Percentiles rank a stretch among this genome's conserved stretches.
phyloP scores from a whole-genome alignment of 495 filamentous ascomycete genomes.

The Echria macrotheca region DNA sequence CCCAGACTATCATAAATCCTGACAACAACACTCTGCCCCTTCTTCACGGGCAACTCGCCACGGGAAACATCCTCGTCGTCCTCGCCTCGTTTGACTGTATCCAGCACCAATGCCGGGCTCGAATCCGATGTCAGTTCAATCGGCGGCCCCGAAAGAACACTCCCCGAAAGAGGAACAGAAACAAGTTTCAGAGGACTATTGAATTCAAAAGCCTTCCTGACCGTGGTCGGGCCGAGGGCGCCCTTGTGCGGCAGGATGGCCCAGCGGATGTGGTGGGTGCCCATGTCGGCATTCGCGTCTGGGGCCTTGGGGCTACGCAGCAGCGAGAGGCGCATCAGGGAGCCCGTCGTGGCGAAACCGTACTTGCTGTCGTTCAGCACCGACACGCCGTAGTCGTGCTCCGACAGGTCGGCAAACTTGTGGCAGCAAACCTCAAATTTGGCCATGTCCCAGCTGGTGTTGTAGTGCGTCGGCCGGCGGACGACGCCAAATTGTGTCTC shows the following conservation, averaged over 20 bases:
- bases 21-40: constrained; percentile 73
- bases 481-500: constrained; percentile 92
- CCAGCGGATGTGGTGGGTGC: constrained; percentile 80
- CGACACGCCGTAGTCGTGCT: constrained; percentile 85
- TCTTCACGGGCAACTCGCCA: constrained; percentile 60
- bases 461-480: constrained; percentile 87
- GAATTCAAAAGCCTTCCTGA: constrained; percentile 83
- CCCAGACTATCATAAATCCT: constrained; percentile 91
- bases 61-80: constrained; percentile 85
- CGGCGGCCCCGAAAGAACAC: constrained; percentile 36
- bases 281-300: constrained; percentile 96
- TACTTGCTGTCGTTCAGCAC: constrained; percentile 97
- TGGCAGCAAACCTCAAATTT: constrained; percentile 99
- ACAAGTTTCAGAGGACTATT: constrained; percentile 70
- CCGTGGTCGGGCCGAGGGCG: constrained; percentile 60
- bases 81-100: constrained; percentile 87
- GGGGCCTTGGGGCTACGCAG: constrained; percentile 93
- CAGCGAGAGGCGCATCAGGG: constrained; percentile 84
- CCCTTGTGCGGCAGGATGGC: constrained; percentile 85
- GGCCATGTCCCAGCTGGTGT: constrained; percentile 98
- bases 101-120: constrained; percentile 60
- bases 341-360: constrained; percentile 89
- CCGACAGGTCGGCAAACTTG: constrained; percentile 94
- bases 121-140: constrained; percentile 52
- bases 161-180: constrained; percentile 18